Percentiles rank a stretch among this genome's conserved stretches.
Evolutionary conservation across 768 basidiomycete genomes (phyloP).

Genomic region (Psilocybe cubensis): DNA sequence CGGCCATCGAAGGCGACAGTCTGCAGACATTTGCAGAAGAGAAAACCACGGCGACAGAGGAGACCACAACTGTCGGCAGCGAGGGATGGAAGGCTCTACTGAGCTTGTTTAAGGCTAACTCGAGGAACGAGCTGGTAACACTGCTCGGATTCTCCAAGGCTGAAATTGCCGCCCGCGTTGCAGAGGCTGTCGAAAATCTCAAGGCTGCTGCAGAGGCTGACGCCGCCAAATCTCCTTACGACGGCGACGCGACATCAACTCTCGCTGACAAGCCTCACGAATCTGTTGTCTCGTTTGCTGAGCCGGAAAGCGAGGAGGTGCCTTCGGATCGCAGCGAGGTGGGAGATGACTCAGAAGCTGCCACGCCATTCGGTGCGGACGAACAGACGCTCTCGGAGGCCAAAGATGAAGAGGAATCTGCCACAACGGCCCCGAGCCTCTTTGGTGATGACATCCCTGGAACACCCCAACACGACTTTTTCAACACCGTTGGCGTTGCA

Average conservation of each 20-base stretch:
- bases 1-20: constrained; percentile 57
- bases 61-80: constrained; percentile 34
- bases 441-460: constrained; percentile 83
- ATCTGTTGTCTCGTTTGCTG: constrained; percentile 83
- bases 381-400: constrained; percentile 79
- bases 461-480: constrained; percentile 85
- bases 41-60: constrained; percentile 45
- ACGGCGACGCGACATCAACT: constrained; percentile 42
- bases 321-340: constrained; percentile 38
- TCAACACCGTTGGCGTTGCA: constrained; percentile 71
- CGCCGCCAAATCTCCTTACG: constrained; percentile 29
- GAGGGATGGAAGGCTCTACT: constrained; percentile 88
- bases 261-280: constrained; percentile 57
- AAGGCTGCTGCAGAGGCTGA: constrained; percentile 46
- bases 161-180: constrained; percentile 78
- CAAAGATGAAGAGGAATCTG: constrained; percentile 74
- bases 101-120: constrained; percentile 87
- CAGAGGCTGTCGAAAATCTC: constrained; percentile 79
- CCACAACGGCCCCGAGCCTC: constrained; percentile 84
- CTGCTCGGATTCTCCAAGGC: constrained; percentile 92
- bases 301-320: constrained; percentile 63
- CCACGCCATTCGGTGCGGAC: constrained; percentile 32
- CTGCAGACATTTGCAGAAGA: constrained; percentile 75
- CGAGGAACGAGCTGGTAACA: constrained; percentile 87
- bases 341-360: constrained; percentile 37